Evolutionary conservation across 306 rosid genomes (phyloP), one percentile per base, ranked within the genome.

Genomic region (Lagenaria siceraria): DNA sequence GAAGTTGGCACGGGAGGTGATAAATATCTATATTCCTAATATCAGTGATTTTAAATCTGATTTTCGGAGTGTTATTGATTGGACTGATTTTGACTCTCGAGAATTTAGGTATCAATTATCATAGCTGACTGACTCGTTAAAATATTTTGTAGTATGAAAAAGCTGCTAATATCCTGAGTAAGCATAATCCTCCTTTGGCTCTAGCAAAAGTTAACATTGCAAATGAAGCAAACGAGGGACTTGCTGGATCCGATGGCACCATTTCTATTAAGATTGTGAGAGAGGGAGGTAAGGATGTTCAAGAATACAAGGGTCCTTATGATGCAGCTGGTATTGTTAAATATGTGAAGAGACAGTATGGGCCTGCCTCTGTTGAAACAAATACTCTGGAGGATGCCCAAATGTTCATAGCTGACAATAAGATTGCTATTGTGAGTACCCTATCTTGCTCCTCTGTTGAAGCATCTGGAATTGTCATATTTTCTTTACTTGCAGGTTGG

Each of bases 1-100:
- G 96, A 86, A 80, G 69, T 96, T 95, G 43, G 93, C 92, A 63
- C 99, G 97, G 4, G 99, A 95, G 99, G 99, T 95, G 79, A 77
- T 29, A 42, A 66, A 71, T 49, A 49, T 7, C 17, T 78, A 56
- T 69, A 60, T 22, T 69, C 74, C 52, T 66, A 36, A 66, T 18
- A 25, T 19, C 24, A 78, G 81, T 62, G 40, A 42, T 35, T 42
- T 18, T 18, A 22, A n/a, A 27, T 56, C 5, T 55, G 70, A 10
- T 5, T 71, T 27, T 79, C 60, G 21, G 2, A 38, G 6, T 42
- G 31, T 18, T 43, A 1, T 56, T 65, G 49, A 1, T 55, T 60
- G 51, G n/a, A 59, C 42, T 43, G 64, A 24, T 22, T 2, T 74
- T 21, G 4, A 40, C 18, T 31, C 3, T 74, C 24, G 17, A 29